Conservation (phyloP, 768 basidiomycete genomes). For the Polyporus arcularius region DNA sequence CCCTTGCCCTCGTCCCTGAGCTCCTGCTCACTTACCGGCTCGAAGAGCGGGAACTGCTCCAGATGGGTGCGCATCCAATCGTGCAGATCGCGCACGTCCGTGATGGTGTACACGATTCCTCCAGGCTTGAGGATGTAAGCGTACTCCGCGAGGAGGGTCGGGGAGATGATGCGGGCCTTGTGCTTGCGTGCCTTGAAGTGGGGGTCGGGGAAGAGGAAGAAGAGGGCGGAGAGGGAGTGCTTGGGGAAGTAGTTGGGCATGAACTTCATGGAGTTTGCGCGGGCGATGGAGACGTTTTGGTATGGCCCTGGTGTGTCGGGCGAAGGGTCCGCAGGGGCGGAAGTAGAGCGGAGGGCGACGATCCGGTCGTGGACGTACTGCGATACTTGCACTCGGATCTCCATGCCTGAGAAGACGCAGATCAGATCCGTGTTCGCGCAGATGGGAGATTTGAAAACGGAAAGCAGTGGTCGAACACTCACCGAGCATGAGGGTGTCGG, state of each 20-base stretch:
- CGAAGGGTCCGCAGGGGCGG: slow-evolving; percentile 28
- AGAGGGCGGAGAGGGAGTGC: slow-evolving; percentile 87
- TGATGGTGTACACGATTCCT: slow-evolving; percentile 97
- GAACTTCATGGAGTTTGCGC: slow-evolving; percentile 99
- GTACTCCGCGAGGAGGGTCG: slow-evolving; percentile 96
- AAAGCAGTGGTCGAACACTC: slow-evolving; percentile 25
- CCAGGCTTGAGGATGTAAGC: slow-evolving; percentile 90
- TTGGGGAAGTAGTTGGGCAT: slow-evolving; percentile 94
- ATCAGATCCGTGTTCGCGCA: slow-evolving; percentile 6
- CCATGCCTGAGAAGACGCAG: slow-evolving; percentile 67
- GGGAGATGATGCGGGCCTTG: slow-evolving; percentile 98
- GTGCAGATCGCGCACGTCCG: slow-evolving; percentile 92
- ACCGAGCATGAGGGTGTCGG: slow-evolving; percentile 94
- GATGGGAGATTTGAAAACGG: background rate
- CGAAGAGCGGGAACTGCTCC: slow-evolving; percentile 85
- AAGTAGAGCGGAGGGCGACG: slow-evolving; percentile 78
- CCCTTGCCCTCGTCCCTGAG: slow-evolving; percentile 78
- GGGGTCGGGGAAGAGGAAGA: slow-evolving; percentile 98
- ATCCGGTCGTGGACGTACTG: slow-evolving; percentile 96
- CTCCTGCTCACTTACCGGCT: slow-evolving; percentile 71
- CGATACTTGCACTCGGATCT: slow-evolving; percentile 95
- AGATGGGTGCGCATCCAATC: slow-evolving; percentile 95
- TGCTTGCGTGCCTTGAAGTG: slow-evolving; percentile 98
- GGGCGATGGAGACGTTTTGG: slow-evolving; percentile 90
- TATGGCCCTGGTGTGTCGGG: slow-evolving; percentile 48